Percentiles rank a stretch among this genome's conserved stretches.
phyloP scores from a whole-genome alignment of 2,329 filamentous ascomycete species.

The Chaetomiaceae sp. region DNA sequence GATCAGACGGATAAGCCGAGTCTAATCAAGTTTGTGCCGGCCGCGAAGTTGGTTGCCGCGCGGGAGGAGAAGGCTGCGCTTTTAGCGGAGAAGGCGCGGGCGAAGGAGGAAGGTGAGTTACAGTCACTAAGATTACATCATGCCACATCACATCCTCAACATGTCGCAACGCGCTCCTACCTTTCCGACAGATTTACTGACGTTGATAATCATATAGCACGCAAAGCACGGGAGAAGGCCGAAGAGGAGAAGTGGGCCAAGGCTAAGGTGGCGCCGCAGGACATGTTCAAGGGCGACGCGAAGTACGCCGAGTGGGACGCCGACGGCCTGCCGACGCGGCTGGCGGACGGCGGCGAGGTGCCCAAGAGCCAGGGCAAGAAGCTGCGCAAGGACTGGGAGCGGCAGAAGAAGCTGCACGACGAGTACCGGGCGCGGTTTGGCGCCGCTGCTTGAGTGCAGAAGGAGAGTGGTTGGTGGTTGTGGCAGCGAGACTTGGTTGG shows the following conservation, averaged over 20 bases:
- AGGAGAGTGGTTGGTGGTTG: too few relatives aligned
- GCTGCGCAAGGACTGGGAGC: conserved; percentile 82
- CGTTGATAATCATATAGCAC: conserved; percentile 13
- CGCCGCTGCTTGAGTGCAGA: background rate
- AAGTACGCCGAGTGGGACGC: conserved; percentile 72
- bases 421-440: conserved; percentile 42
- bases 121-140: background rate
- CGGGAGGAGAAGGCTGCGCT: conserved; percentile 54
- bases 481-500: too few relatives aligned
- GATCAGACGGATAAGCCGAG: conserved; percentile 66
- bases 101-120: conserved; percentile 48
- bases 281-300: conserved; percentile 52
- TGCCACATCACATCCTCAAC: too few relatives aligned
- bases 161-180: too few relatives aligned
- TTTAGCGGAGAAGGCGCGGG: conserved; percentile 53
- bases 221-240: conserved; percentile 42
- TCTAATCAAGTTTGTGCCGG: conserved; percentile 62
- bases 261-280: conserved; percentile 48
- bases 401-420: conserved; percentile 79
- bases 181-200: background rate
- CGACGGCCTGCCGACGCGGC: conserved; percentile 71
- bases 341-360: conserved; percentile 71
- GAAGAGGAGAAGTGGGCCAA: conserved; percentile 47
- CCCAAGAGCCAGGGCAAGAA: conserved; percentile 76
- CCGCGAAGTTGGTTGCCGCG: conserved; percentile 46